phyloP scores from a whole-genome alignment of 345 rosid genomes.

The Syzygium aqueum region DNA sequence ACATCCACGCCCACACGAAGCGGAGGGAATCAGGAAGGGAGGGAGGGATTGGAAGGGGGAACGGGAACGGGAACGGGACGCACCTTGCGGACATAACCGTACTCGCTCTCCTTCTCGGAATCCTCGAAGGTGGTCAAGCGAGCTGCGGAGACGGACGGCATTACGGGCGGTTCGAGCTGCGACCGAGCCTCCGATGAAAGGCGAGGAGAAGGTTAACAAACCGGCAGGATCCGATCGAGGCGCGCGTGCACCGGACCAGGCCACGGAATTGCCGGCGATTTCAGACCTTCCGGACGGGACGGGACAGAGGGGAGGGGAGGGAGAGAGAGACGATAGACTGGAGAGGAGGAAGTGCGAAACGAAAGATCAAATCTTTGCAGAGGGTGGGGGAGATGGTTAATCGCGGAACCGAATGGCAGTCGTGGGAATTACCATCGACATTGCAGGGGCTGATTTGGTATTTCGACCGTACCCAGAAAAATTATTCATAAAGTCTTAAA shows the following conservation, averaged over 20 bases:
- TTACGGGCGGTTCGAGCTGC: neutral
- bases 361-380: neutral
- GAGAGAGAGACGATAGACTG: neutral
- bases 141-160: constrained; percentile 56
- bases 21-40: neutral
- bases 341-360: neutral
- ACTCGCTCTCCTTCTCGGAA: constrained; percentile 97
- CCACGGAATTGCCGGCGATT: neutral
- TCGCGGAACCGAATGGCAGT: neutral
- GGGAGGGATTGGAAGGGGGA: neutral
- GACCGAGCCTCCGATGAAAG: neutral
- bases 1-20: neutral
- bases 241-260: neutral
- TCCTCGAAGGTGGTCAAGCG: constrained; percentile 93
- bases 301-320: neutral
- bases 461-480: neutral
- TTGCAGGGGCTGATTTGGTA: neutral
- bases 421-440: neutral
- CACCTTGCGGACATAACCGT: constrained; percentile 98
- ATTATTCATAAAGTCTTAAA: no score
- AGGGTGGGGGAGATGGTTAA: neutral
- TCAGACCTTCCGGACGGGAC: neutral
- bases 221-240: neutral
- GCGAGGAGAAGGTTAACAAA: neutral
- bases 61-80: no score